Conservation (phyloP, 1,284 basidiomycete genomes). For the Moesziomyces globuligerus region DNA sequence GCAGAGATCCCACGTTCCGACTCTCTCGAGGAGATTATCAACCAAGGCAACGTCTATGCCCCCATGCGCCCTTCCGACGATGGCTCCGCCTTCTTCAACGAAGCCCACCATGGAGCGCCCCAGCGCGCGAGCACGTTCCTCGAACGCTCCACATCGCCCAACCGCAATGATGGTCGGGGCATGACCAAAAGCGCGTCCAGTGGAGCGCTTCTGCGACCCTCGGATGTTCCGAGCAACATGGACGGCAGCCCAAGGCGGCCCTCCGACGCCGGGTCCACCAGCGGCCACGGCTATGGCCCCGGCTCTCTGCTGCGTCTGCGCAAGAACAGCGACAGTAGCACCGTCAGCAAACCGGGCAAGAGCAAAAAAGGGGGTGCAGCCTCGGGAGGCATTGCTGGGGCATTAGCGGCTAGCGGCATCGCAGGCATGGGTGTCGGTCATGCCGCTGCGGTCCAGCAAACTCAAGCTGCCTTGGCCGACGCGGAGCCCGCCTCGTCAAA, state of each 20-base stretch:
- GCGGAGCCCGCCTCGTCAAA: conserved; percentile 7
- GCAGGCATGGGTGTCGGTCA: conserved; percentile 58
- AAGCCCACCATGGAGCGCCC: conserved; percentile 2
- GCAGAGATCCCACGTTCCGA: conserved; percentile 39
- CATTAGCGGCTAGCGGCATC: conserved; percentile 55
- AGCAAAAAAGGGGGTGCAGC: conserved; percentile 20
- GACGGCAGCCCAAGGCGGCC: conserved; percentile 38
- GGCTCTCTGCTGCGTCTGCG: conserved; percentile 38
- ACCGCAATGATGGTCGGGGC: conserved; percentile 2
- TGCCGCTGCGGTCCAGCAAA: conserved; percentile 26
- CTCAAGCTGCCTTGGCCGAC: conserved; percentile 30
- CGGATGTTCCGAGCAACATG: conserved; percentile 7
- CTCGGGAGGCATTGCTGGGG: conserved; percentile 55
- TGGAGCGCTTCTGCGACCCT: conserved; percentile 31
- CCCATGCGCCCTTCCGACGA: conserved; percentile 11
- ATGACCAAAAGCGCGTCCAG: conserved; percentile 46
- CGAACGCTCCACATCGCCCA: conserved; percentile 14
- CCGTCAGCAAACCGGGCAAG: conserved; percentile 27
- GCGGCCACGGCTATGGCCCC: conserved; percentile 11
- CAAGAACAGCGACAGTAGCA: conserved; percentile 49
- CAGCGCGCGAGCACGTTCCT: conserved; percentile 33
- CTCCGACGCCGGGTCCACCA: conserved; percentile 29
- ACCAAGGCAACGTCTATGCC: conserved; percentile 26
- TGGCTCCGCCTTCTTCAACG: background rate
- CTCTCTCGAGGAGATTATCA: conserved; percentile 47